Conservation (phyloP, 2,329 filamentous ascomycete genomes). For the Fusarium anthophilum region DNA sequence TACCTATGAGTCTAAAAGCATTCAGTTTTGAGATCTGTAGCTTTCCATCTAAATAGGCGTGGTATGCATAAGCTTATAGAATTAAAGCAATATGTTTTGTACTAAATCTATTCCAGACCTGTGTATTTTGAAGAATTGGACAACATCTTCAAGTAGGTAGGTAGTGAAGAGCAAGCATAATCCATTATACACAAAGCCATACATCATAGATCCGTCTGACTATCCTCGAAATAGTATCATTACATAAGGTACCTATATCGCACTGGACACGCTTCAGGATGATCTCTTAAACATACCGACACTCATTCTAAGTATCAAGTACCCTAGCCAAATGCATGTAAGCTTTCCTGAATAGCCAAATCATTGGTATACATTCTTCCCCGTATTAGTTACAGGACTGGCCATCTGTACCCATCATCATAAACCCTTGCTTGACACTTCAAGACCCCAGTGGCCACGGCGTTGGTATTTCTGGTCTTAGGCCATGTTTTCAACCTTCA, state of each 20-base stretch:
- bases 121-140: background rate
- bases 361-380: background rate
- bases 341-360: background rate
- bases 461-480: conserved; percentile 38
- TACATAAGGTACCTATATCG: background rate
- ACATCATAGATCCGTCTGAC: background rate
- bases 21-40: background rate
- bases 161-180: background rate
- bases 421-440: background rate
- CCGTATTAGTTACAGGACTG: background rate
- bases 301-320: background rate
- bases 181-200: background rate
- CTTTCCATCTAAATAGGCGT: background rate
- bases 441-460: background rate
- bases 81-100: background rate
- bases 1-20: background rate
- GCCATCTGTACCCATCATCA: background rate
- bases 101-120: background rate
- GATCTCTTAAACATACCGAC: background rate
- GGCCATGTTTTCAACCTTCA: conserved; percentile 56
- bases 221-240: background rate
- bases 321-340: background rate
- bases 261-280: background rate
- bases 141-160: background rate
- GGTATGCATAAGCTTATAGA: background rate